Conservation (phyloP, 805 yeast species). For the Schwanniomyces pseudopolymorphus region DNA sequence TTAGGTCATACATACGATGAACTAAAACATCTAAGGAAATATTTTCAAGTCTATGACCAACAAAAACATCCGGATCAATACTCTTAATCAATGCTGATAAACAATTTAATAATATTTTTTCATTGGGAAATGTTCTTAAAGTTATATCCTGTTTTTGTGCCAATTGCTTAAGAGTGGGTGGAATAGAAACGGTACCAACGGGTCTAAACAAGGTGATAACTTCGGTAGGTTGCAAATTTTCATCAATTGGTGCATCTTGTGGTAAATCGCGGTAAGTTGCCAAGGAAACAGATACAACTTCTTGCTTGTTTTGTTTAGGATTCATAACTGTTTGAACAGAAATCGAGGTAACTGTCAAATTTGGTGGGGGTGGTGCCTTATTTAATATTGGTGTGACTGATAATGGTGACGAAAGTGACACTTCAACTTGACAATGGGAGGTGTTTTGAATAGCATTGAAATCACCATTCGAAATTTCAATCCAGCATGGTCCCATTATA, state of each 20-base stretch:
- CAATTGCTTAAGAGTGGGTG: constrained; percentile 69
- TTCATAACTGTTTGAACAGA: constrained; percentile 82
- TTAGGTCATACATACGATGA: constrained; percentile 75
- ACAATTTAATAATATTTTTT: constrained; percentile 70
- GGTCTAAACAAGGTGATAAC: constrained; percentile 80
- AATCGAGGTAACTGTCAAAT: constrained; percentile 67
- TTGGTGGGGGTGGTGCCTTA: constrained; percentile 55
- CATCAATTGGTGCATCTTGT: constrained; percentile 73
- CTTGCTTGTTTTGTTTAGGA: constrained; percentile 73
- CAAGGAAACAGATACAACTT: constrained; percentile 77
- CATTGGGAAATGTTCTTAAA: constrained; percentile 65
- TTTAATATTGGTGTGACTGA: constrained; percentile 48
- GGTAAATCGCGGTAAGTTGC: constrained; percentile 69
- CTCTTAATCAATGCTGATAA: constrained; percentile 67
- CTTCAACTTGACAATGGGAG: constrained; percentile 81
- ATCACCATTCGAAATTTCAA: constrained; percentile 66
- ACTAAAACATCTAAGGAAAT: constrained; percentile 76
- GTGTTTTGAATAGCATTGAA: constrained; percentile 58
- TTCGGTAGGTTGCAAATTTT: constrained; percentile 58
- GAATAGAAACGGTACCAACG: constrained; percentile 59
- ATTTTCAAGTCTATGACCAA: constrained; percentile 85
- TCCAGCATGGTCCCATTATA: constrained; percentile 98
- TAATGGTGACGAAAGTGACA: constrained; percentile 51
- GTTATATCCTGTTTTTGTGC: constrained; percentile 55
- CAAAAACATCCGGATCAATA: constrained; percentile 86